A percentile compares a stretch with the other conserved stretches of the same genome.
Conservation (phyloP, 2,329 filamentous ascomycete species). For the Hymenoscyphus infarciens region DNA sequence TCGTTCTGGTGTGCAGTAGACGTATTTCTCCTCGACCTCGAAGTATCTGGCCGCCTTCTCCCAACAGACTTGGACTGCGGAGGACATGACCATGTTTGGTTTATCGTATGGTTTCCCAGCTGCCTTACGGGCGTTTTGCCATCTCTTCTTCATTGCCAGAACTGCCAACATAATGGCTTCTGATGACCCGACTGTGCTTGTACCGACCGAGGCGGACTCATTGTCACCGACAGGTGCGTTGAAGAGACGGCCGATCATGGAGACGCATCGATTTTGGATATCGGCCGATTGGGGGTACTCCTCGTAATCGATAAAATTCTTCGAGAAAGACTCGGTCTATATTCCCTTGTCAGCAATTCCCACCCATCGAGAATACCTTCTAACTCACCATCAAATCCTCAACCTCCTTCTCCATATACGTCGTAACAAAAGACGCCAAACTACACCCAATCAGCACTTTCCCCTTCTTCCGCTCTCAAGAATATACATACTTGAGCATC, state of each 20-base stretch:
- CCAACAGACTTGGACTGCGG: constrained; percentile 95
- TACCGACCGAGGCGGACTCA: constrained; percentile 69
- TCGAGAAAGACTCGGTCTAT: constrained; percentile 74
- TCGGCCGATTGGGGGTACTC: constrained; percentile 78
- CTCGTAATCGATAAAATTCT: constrained; percentile 93
- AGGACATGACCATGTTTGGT: constrained; percentile 94
- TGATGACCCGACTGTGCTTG: constrained; percentile 83
- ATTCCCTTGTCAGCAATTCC: neutral
- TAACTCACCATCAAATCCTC: constrained; percentile 78
- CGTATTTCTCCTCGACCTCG: constrained; percentile 85
- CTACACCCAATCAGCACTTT: constrained; percentile 41
- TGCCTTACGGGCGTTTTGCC: constrained; percentile 81
- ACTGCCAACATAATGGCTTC: constrained; percentile 83
- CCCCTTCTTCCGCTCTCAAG: neutral
- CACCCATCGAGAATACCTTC: neutral
- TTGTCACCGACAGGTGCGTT: constrained; percentile 62
- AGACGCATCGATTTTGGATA: constrained; percentile 88
- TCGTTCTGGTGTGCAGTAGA: constrained; percentile 59
- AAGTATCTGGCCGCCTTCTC: constrained; percentile 89
- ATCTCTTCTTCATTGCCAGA: constrained; percentile 91
- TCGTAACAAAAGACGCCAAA: constrained; percentile 89
- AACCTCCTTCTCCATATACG: constrained; percentile 96
- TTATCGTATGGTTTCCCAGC: constrained; percentile 75
- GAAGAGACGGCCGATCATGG: constrained; percentile 88
- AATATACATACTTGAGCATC: constrained; percentile 65